Base-by-base conservation (phyloP, 805 yeast genomes). In the Metschnikowia colocasiae region DNA sequence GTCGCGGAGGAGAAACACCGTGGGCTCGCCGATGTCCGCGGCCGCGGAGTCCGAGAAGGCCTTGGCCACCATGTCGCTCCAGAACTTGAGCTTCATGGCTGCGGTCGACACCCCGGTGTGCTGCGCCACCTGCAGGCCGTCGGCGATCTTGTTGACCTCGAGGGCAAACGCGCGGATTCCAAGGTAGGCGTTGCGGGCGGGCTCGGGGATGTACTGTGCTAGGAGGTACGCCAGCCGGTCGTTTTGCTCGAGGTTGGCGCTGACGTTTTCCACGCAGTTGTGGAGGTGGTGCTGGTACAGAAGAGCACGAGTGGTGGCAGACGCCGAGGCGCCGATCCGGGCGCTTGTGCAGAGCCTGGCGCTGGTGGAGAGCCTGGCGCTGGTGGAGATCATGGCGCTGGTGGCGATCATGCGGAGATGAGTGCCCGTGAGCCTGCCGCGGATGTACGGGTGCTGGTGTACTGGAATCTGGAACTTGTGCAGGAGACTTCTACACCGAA, bases 201-300 rank as follows among this genome's bases (percentile, higher is more conserved):
- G 82, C 30, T 68, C 71, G 2, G 95, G 95, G 25, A 85, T 69
- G 58, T 87, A 85, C 40, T 85, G 84, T 2, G 85, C 78, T 20
- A 87, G 65, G 15, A 87, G 63, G 47, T 77, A 77, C 1, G 91
- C 79, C 8, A 88, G 82, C 15, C 83, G 65, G 62, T 86, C 94
- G 47, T 62, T 69, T 23, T 62, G 67, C 54, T 68, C 74, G 6
- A 83, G 62, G 34, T 73, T 62, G 9, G 68, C 68, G 40, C 63
- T 58, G 50, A 83, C 74, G 52, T 79, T 78, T 46, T 68, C 73
- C 19, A 73, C 63, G n/a, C 66, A 51, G 46, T 52, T 68, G 56
- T 52, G 63, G 42, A 56, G 65, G 56, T 57, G 73, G 53, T 40
- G 53, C 42, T 47, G 46, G 45, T 55, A 55, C 27, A 56, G 47